Conservation (phyloP, 2,329 filamentous ascomycete genomes). For the Geosmithia flava region DNA sequence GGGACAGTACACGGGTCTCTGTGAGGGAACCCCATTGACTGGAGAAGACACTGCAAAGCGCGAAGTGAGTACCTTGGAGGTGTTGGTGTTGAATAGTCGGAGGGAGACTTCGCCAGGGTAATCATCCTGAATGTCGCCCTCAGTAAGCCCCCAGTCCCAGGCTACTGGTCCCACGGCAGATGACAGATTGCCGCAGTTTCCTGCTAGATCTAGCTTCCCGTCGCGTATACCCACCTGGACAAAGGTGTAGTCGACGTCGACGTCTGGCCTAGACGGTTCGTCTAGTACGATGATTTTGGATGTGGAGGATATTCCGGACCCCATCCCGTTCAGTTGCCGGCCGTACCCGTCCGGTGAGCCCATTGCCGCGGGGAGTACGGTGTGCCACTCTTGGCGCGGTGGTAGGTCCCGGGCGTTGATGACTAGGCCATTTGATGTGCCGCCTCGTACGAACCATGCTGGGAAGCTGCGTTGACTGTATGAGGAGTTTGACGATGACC, state of each 20-base stretch:
- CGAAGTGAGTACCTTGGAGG: conserved; percentile 42
- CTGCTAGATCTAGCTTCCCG: conserved; percentile 47
- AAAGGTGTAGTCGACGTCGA: conserved; percentile 61
- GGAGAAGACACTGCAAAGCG: conserved; percentile 31
- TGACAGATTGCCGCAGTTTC: conserved; percentile 69
- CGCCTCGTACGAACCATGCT: conserved; percentile 40
- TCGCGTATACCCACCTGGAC: conserved; percentile 54
- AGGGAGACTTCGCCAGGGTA: conserved; percentile 18
- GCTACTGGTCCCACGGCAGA: conserved; percentile 47
- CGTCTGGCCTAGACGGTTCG: conserved; percentile 18
- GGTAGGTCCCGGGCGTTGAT: conserved; percentile 23
- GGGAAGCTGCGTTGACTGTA: conserved; percentile 16
- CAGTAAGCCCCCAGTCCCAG: conserved; percentile 17
- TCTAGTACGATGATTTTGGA: conserved; percentile 57
- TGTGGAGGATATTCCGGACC: conserved; percentile 51
- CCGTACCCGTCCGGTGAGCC: conserved; percentile 47
- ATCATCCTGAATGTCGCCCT: not conserved
- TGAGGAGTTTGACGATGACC: not conserved
- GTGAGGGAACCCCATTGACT: conserved; percentile 7
- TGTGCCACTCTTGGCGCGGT: conserved; percentile 19
- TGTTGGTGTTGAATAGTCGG: conserved; percentile 60
- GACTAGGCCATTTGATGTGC: conserved; percentile 57
- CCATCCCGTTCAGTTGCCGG: conserved; percentile 58
- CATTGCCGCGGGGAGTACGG: conserved; percentile 43
- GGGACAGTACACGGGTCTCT: conserved; percentile 20